Evolutionary conservation across 495 filamentous ascomycete genomes (phyloP).

Genomic region (Alectoria sarmentosa): DNA sequence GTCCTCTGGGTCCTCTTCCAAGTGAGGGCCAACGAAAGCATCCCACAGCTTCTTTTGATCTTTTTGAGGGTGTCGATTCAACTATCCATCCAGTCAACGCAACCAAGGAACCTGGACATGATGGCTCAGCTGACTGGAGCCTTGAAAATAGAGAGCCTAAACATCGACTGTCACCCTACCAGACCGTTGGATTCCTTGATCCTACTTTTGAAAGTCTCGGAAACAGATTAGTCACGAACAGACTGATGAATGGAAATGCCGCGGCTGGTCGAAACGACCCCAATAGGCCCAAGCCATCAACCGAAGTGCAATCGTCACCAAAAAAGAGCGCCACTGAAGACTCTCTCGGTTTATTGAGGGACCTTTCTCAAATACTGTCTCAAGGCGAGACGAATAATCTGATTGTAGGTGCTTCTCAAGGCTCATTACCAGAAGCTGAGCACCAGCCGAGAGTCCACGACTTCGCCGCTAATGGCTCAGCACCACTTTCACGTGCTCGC

Average conservation of each 20-base stretch:
- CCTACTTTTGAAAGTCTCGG: not conserved
- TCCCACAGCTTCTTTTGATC: not conserved
- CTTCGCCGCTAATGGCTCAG: constrained; percentile 7
- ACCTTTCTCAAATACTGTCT: constrained; percentile 11
- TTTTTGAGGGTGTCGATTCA: not conserved
- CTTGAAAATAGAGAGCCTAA: not conserved
- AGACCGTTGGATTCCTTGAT: not conserved
- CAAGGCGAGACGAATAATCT: not conserved
- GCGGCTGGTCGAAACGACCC: not conserved
- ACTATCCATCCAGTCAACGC: not conserved
- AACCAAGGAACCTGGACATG: not conserved
- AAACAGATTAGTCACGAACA: not conserved
- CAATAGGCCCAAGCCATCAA: not conserved
- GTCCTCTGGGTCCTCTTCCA: not conserved
- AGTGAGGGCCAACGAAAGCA: not conserved
- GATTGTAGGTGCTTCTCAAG: constrained; percentile 4
- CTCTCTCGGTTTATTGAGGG: constrained; percentile 1
- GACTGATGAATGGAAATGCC: not conserved
- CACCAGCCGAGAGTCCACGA: constrained; percentile 11
- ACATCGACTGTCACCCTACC: not conserved
- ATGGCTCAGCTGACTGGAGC: not conserved
- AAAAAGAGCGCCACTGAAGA: constrained; percentile 8
- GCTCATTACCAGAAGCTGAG: not conserved
- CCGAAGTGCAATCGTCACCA: constrained; percentile 4
- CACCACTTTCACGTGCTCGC: constrained; percentile 5